Base-by-base conservation (phyloP, 139 green algal genomes). In the Auxenochlorella protothecoides region DNA sequence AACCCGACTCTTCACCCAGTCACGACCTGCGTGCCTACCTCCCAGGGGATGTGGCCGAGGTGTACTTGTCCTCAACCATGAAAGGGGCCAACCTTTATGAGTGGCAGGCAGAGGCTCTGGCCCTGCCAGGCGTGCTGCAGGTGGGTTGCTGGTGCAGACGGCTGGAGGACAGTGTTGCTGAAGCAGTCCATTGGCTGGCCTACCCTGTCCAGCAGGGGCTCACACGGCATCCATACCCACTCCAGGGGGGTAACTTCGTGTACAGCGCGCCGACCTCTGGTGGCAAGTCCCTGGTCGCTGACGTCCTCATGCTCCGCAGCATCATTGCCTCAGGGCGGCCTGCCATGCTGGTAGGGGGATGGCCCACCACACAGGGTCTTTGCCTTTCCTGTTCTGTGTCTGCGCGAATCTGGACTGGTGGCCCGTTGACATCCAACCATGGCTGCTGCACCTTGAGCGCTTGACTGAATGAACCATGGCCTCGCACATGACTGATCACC, bases 211-310 rank as follows among this genome's bases (percentile, higher is more conserved):
- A 68, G 14, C 54, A 70, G 9, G 11, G 9, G 9, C 57, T 70
- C 27, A 11, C 15, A 62, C 64, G 15, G 27, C 27, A 44, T 44
- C 27, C 27, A 44, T 44, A 44, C 27, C 27, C 27, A 44, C n/a
- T 68, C 27, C 74, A 80, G 75, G 75, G 69, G 44, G 53, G 68
- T 61, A 76, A 77, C 83, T 72, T 97, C 66, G 85, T 97, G 57
- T 96, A 92, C 85, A 90, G 81, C 69, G 91, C 91, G 8, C 91
- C 91, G 44, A 97, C 91, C 53, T 89, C 80, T 59, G 89, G 89
- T 13, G 92, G 92, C 55, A 97, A 97, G 81, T 89, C 77, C 53
- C 72, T 95, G 73, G 91, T 97, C 3, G 89, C 90, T 3, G 90
- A 97, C 70, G 72, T 96, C 11, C 75, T 97, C 2, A 84, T 97